Evolutionary conservation across 441 rosid species (phyloP), one percentile per base, ranked within the genome.

Genomic region (Viola pubescens): DNA sequence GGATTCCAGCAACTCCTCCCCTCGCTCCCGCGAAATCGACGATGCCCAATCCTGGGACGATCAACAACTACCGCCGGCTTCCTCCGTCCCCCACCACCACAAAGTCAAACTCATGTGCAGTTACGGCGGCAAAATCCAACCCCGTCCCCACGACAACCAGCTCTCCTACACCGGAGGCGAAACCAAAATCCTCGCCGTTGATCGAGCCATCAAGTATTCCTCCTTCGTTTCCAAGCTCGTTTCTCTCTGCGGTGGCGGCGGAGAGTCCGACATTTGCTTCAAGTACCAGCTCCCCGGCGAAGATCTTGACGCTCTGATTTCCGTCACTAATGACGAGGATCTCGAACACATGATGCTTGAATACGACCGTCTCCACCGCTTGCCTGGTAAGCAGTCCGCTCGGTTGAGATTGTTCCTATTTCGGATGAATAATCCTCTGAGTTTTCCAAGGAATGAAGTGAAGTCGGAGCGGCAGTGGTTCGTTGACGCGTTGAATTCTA

Each of bases 211-310:
- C 68, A 77, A 73, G 61, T 76, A 77, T 56, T 19, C 71, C 9
- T 58, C 66, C 49, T 59, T 82, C 52, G 43, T 81, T 64, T 55
- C 59, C 52, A 80, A 76, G 64, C 74, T 82, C 42, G 43, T 72
- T 4, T 69, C 86, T n/a, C 71, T 77, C 1, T 74, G 54, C 43
- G 72, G 73, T n/a, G 67, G 54, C 2, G 63, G 64, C 4, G 34
- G 34, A 26, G 34, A 26, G 34, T 55, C 60, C 38, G 75, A 78
- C n/a, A 26, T 79, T 12, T 79, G 80, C 71, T 45, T 85, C 40
- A 81, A 85, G 78, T 85, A 82, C 43, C 88, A 85, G 58, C 79
- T 80, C 38, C 91, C 87, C 0, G 91, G 83, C 0, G 87, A 80
- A 54, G 90, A 82, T 66, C 83, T 84, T 11, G 90, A 78, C 63